These are phyloP conservation scores for Hordeum pubiflorum DNA, from an alignment of 202 grass and related monocot genomes.

Conservation along the genomic window DNA sequence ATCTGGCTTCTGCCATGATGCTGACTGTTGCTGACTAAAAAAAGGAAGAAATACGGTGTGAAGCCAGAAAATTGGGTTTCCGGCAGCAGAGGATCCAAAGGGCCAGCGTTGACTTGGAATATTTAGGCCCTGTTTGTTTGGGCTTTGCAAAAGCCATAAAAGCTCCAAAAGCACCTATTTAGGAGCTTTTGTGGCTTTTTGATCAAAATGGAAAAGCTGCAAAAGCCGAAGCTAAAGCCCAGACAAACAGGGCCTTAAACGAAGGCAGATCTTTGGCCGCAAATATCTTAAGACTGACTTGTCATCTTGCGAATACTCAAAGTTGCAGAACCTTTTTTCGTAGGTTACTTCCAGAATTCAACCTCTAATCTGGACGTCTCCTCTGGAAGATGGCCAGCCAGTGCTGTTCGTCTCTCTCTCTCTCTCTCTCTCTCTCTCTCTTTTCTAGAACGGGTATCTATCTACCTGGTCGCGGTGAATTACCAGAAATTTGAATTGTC, in stretches of 20 bases:
- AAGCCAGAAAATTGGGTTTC: not conserved
- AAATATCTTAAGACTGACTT: not conserved
- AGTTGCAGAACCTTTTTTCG: not conserved
- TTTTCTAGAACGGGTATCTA: conserved; percentile 3
- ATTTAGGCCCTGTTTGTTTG: no score
- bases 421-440: not conserved
- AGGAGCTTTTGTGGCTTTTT: no score
- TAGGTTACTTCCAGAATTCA: not conserved
- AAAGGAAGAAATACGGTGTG: not conserved
- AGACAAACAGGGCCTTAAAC: no score
- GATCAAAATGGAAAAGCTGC: no score
- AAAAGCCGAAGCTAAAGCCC: no score
- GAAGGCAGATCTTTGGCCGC: not conserved
- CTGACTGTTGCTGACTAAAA: not conserved
- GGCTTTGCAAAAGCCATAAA: no score
- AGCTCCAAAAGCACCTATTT: no score
- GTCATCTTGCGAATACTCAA: not conserved
- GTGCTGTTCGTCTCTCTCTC: conserved; percentile 1
- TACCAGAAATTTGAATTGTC: not conserved
- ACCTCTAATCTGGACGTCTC: not conserved
- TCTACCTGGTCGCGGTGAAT: not conserved
- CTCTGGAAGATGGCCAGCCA: not conserved
- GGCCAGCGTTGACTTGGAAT: conserved; percentile 6
- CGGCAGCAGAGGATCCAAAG: not conserved
- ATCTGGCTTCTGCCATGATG: not conserved